Base-by-base conservation (phyloP, 305 asterid genomes). In the Solanum aculeatissimum region DNA sequence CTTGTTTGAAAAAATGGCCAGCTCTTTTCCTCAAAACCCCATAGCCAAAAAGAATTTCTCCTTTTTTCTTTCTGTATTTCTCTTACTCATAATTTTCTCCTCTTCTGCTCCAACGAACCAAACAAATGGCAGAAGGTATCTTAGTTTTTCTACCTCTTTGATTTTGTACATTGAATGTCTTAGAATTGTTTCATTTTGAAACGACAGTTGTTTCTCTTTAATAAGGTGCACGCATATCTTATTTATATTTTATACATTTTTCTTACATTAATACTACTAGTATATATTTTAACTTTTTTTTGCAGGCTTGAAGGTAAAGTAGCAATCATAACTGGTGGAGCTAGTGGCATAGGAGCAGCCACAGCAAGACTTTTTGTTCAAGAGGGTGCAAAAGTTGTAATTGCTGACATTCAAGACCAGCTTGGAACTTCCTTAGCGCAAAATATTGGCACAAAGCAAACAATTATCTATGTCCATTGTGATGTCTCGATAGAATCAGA, bases 361-460 rank as follows among this genome's bases (percentile, higher is more conserved):
- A 51, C 83, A 9, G 83, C 87, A 7, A 80, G 74, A 13, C 75
- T 62, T 8, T 86, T 86, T 82, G 68, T 45, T 15, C 68, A 74
- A 27, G 83, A 86, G 27, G 89, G 85, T 23, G 89, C 89, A 8
- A 84, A 80, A 13, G 80, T 86, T 7, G 15, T 18, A 25, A 71
- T 86, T 70, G 87, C 85, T 12, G 87, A 86, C 14, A 79, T 54
- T 47, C 82, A 83, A 9, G 84, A 57, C 53, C 72, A 57, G 0
- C 38, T 72, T 23, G 80, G 7, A 43, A 72, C 13, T 43, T 21
- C n/a, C 13, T 4, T 72, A 21, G 80, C 18, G 21, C n/a, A 72
- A 43, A 21, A 72, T 14, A 79, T 85, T 32, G 87, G 84, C n/a
- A 49, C 45, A 51, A 9, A 42, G 2, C 2, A 10, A 1, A 53